phyloP scores from a whole-genome alignment of 352 stramenopile species.

The Globisporangium sylvaticum region DNA sequence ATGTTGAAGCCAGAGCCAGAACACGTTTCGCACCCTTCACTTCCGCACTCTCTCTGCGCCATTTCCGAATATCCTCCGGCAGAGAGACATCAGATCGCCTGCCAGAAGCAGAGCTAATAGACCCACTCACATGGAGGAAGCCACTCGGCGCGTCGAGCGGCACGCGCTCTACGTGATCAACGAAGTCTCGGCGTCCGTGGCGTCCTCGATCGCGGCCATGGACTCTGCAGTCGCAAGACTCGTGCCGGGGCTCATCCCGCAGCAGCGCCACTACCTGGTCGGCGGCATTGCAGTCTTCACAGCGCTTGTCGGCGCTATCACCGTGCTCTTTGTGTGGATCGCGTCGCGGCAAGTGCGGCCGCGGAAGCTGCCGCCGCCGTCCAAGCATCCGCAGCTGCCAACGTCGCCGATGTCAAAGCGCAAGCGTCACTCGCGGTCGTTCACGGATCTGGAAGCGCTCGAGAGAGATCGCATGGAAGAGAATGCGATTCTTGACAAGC shows the following conservation, averaged over 20 bases:
- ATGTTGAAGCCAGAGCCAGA: slow-evolving; percentile 8
- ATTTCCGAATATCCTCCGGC: neutral
- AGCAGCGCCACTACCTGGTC: slow-evolving; percentile 43
- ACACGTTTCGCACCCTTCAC: neutral
- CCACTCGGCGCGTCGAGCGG: slow-evolving; percentile 4
- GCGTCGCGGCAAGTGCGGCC: slow-evolving; percentile 74
- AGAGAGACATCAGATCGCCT: neutral
- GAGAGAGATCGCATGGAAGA: slow-evolving; percentile 62
- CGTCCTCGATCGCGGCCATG: slow-evolving; percentile 6
- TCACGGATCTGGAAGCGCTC: slow-evolving; percentile 59
- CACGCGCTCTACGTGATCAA: neutral
- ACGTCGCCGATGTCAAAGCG: slow-evolving; percentile 74
- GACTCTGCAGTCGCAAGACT: slow-evolving; percentile 12
- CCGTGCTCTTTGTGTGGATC: slow-evolving; percentile 75
- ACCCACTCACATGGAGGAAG: slow-evolving; percentile 8
- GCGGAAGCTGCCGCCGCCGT: slow-evolving; percentile 33
- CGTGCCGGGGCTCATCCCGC: slow-evolving; percentile 14
- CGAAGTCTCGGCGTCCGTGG: slow-evolving; percentile 8
- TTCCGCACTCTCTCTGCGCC: slow-evolving; percentile 6
- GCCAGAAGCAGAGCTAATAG: neutral
- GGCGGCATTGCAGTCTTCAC: slow-evolving; percentile 41
- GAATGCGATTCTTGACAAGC: slow-evolving; percentile 50
- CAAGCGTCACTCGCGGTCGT: slow-evolving; percentile 68
- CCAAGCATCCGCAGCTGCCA: slow-evolving; percentile 27
- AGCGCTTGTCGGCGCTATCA: slow-evolving; percentile 38